Evolutionary conservation across 768 basidiomycete species (phyloP), one percentile per base, ranked within the genome.

Genomic region (Rhodotorula paludigena): DNA sequence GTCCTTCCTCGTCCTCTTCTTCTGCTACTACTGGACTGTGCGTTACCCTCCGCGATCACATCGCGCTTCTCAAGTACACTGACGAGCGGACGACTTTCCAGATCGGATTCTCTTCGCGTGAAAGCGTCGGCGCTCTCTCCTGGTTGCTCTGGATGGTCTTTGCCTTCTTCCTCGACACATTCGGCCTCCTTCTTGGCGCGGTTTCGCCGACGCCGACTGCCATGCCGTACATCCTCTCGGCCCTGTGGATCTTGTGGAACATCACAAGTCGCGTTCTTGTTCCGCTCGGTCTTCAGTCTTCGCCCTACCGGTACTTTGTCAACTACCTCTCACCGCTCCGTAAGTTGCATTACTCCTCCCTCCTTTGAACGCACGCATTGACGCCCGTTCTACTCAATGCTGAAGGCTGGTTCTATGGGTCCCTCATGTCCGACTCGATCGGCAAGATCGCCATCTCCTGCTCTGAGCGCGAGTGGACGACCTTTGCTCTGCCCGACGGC

Each of bases 11-110:
- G 65, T 87, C 15, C 81, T 84, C 76, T 88, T 84, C 79, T 72
- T 87, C 55, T 83, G 82, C 71, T 88, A 85, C 85, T 87, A 81
- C 76, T 87, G 85, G 84, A 85, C 86, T 11, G 41, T 42, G 18
- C 41, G 41, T 18, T 42, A 42, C 41, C 16, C 14, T 18, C 41
- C 41, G 18, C 18, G 41, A 11, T 42, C 14, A 42, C 41, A 12
- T 12, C 12, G n/a, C n/a, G n/a, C n/a, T n/a, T n/a, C n/a, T n/a
- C n/a, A n/a, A n/a, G n/a, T n/a, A n/a, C n/a, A n/a, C n/a, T n/a
- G n/a, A n/a, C n/a, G n/a, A n/a, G n/a, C n/a, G n/a, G n/a, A n/a
- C n/a, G n/a, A n/a, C n/a, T n/a, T n/a, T n/a, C n/a, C 41, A 42
- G 11, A 83, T 87, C 57, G 86, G 86, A 0, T 7, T 56, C n/a